These are phyloP conservation scores for Colletotrichum truncatum DNA, from an alignment of 2,329 filamentous ascomycete species.

Conservation along the genomic window DNA sequence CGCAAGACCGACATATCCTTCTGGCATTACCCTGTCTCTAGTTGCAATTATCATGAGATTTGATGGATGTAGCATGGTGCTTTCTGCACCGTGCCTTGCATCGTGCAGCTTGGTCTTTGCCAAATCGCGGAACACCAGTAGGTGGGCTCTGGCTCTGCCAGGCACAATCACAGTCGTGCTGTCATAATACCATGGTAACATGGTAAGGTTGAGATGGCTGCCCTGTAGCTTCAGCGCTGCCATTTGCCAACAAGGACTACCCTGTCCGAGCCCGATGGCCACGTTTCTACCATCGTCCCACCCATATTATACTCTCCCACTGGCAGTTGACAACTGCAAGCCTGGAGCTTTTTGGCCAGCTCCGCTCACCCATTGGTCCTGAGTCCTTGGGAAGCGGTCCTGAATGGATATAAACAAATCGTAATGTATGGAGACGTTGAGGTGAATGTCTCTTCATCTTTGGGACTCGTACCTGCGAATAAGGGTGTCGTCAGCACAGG, in stretches of 20 bases:
- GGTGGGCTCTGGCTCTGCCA: not conserved
- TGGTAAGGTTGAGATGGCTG: not conserved
- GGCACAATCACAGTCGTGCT: not conserved
- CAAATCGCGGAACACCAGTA: not conserved
- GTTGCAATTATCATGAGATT: not conserved
- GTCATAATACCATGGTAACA: too few relatives aligned
- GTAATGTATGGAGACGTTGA: too few relatives aligned
- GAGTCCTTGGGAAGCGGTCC: too few relatives aligned
- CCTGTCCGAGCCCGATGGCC: not conserved
- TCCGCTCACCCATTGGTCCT: too few relatives aligned
- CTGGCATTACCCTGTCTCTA: not conserved
- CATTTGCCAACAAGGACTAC: not conserved
- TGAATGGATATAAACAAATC: too few relatives aligned
- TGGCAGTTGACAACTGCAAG: too few relatives aligned
- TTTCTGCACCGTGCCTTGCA: constrained; percentile 13
- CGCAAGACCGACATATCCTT: not conserved
- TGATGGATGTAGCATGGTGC: not conserved
- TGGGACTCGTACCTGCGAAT: too few relatives aligned
- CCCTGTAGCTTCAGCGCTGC: not conserved
- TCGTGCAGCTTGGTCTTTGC: not conserved
- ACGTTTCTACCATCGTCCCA: not conserved
- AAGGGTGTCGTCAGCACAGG: too few relatives aligned
- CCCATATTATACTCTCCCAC: not conserved
- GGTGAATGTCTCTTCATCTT: too few relatives aligned
- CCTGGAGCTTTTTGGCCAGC: too few relatives aligned